phyloP scores from a whole-genome alignment of 2,329 filamentous ascomycete species.

The Fusarium circinatum region DNA sequence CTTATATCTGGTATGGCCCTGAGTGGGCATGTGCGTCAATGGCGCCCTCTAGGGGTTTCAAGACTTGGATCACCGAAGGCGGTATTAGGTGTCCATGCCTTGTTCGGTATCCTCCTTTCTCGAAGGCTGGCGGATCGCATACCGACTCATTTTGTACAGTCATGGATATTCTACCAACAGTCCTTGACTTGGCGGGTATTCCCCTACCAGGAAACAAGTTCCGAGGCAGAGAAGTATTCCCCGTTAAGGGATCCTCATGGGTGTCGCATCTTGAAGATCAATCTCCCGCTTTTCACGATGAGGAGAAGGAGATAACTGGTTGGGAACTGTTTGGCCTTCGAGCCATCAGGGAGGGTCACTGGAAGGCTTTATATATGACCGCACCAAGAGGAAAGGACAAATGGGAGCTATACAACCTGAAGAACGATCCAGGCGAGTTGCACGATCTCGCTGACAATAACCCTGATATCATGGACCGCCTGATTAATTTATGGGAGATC shows the following conservation, averaged over 20 bases:
- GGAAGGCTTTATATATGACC: conserved; percentile 56
- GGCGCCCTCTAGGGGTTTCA: conserved; percentile 53
- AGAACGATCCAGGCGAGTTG: conserved; percentile 17
- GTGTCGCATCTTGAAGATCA: conserved; percentile 35
- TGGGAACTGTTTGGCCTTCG: conserved; percentile 66
- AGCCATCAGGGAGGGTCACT: conserved; percentile 64
- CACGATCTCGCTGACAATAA: conserved; percentile 11
- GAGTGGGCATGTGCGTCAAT: conserved; percentile 60
- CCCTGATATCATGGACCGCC: conserved; percentile 6
- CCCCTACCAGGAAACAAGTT: conserved; percentile 51
- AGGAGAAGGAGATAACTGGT: conserved; percentile 60
- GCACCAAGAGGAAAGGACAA: conserved; percentile 17
- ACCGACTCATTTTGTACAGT: conserved; percentile 50
- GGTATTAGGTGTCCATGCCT: conserved; percentile 33
- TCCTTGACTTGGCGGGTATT: conserved; percentile 58
- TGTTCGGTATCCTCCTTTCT: conserved; percentile 45
- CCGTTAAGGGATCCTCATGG: conserved; percentile 56
- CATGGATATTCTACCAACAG: conserved; percentile 61
- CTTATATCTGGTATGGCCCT: conserved; percentile 70
- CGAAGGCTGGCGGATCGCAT: conserved; percentile 47
- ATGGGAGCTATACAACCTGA: conserved; percentile 27
- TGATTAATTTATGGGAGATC: conserved; percentile 21
- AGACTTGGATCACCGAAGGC: conserved; percentile 44
- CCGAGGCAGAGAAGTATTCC: conserved; percentile 58
- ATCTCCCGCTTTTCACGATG: conserved; percentile 55